phyloP scores from a whole-genome alignment of 305 asterid species.

The Fraxinus latifolia region DNA sequence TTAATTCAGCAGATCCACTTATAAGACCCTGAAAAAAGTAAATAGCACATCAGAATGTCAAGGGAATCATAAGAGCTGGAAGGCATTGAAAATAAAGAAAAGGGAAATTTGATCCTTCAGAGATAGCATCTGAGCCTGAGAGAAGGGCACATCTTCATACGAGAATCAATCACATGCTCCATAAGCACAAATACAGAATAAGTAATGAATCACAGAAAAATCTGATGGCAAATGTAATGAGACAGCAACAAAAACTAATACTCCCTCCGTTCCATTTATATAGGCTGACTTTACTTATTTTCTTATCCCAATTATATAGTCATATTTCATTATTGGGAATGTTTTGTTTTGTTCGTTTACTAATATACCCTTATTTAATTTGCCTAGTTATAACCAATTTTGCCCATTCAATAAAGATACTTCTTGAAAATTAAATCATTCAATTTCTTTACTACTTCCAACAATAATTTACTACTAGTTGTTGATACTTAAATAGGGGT shows the following conservation, averaged over 20 bases:
- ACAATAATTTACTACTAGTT: background rate
- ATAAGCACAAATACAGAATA: background rate
- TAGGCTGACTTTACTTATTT: background rate
- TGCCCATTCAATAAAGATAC: background rate
- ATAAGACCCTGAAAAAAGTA: constrained; percentile 69
- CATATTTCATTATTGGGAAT: background rate
- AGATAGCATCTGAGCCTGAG: background rate
- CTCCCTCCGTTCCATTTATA: too few relatives aligned
- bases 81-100: background rate
- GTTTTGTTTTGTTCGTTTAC: background rate
- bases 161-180: background rate
- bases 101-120: constrained; percentile 3
- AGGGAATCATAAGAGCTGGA: background rate
- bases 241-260: background rate
- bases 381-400: background rate
- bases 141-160: background rate
- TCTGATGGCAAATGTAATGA: background rate
- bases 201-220: background rate
- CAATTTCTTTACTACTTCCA: background rate
- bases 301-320: background rate
- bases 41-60: background rate
- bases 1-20: constrained; percentile 93
- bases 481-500: background rate
- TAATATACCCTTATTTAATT: background rate
- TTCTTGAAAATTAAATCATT: background rate